phyloP scores from a whole-genome alignment of 2,329 filamentous ascomycete genomes.

The Biscogniauxia marginata region DNA sequence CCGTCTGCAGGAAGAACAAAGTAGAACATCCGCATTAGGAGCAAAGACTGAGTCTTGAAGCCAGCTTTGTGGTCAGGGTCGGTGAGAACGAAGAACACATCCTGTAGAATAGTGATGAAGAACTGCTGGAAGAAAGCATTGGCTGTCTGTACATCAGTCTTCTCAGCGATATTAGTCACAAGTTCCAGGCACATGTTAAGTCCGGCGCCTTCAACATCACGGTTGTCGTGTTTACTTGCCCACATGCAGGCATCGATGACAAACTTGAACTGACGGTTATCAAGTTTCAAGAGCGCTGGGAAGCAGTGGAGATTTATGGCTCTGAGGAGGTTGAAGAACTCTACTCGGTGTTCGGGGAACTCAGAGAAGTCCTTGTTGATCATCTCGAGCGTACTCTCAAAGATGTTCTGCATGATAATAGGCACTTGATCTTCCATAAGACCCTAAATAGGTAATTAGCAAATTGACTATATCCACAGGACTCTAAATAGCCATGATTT shows the following conservation, averaged over 20 bases:
- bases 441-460: constrained; percentile 48
- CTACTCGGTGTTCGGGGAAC: constrained; percentile 97
- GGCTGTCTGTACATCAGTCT: constrained; percentile 79
- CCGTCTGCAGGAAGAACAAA: constrained; percentile 76
- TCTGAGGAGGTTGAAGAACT: constrained; percentile 96
- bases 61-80: constrained; percentile 98
- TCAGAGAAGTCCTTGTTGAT: constrained; percentile 99
- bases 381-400: constrained; percentile 98
- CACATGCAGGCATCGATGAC: constrained; percentile 99
- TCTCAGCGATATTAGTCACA: constrained; percentile 95
- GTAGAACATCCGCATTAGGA: constrained; percentile 94
- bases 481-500: not conserved
- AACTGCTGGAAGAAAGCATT: constrained; percentile 98
- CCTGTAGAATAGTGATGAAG: constrained; percentile 91
- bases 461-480: constrained; percentile 1
- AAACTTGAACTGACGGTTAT: constrained; percentile 97
- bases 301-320: constrained; percentile 98
- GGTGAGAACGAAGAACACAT: constrained; percentile 97
- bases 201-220: constrained; percentile 92
- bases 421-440: constrained; percentile 99
- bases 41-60: constrained; percentile 95
- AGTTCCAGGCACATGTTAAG: constrained; percentile 98
- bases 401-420: constrained; percentile 96
- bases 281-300: constrained; percentile 87
- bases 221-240: constrained; percentile 99